phyloP scores from a whole-genome alignment of 2,329 filamentous ascomycete genomes.

The Penicillium sp. region DNA sequence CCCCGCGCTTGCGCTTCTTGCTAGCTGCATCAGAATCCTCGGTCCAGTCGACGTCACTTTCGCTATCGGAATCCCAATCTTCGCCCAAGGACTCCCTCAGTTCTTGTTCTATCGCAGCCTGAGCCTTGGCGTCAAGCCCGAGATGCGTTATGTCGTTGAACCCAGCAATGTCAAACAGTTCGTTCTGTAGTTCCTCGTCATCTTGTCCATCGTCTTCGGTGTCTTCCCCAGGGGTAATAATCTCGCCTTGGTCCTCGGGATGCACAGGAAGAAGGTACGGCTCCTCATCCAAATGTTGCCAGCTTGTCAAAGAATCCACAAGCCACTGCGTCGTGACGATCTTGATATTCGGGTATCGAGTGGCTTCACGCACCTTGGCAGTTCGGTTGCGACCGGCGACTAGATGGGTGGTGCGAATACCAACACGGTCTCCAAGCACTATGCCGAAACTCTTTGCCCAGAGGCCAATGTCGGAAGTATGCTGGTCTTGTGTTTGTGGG shows the following conservation, averaged over 20 bases:
- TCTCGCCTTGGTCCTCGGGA: conserved; percentile 55
- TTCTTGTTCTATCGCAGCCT: conserved; percentile 63
- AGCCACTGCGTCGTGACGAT: conserved; percentile 93
- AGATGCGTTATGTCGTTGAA: conserved; percentile 31
- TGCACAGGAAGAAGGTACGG: conserved; percentile 74
- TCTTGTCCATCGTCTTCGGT: conserved; percentile 45
- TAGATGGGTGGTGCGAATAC: conserved; percentile 46
- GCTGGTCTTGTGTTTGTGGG: conserved; percentile 70
- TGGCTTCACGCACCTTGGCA: conserved; percentile 83
- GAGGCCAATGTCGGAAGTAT: conserved; percentile 76
- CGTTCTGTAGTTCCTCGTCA: too few species aligned
- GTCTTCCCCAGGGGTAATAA: conserved; percentile 43
- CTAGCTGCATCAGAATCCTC: conserved; percentile 19
- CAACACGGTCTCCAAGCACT: conserved; percentile 43
- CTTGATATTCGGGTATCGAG: conserved; percentile 70
- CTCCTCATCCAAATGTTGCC: conserved; percentile 71
- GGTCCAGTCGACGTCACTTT: conserved; percentile 46
- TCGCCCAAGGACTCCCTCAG: conserved; percentile 63
- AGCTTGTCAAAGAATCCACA: conserved; percentile 73
- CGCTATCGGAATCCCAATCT: conserved; percentile 41
- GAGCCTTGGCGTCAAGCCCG: conserved; percentile 58
- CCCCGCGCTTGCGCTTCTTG: conserved; percentile 38
- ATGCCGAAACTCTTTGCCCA: conserved; percentile 87
- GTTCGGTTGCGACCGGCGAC: conserved; percentile 62
- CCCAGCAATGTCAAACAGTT: too few species aligned